A percentile compares a stretch with the other conserved stretches of the same genome.
Conservation (phyloP, 129 eudicot genomes). For the Helianthus annuus region DNA sequence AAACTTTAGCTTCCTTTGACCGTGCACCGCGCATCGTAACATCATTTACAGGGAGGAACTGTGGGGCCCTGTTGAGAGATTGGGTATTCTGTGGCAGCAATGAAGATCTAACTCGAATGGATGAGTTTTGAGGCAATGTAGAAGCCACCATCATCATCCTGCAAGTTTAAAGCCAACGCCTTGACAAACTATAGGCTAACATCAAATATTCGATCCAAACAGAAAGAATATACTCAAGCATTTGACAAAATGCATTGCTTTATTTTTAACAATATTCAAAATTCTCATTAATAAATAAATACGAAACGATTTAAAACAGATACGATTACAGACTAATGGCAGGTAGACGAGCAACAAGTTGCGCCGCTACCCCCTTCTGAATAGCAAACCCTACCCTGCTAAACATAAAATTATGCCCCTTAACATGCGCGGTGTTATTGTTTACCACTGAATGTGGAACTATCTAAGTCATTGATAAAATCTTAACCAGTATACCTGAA, state of each 20-base stretch:
- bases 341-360: too few species aligned
- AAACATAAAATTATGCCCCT: too few species aligned
- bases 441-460: background rate
- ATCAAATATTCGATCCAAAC: background rate
- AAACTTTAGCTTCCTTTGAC: slow-evolving; percentile 26
- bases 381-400: too few species aligned
- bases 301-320: too few species aligned
- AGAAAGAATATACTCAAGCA: background rate
- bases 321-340: too few species aligned
- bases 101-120: slow-evolving; percentile 21
- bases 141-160: slow-evolving; percentile 29
- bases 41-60: slow-evolving; percentile 21
- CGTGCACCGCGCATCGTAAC: slow-evolving; percentile 11
- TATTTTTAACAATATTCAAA: too few species aligned
- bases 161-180: slow-evolving; percentile 3
- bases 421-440: too few species aligned
- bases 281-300: too few species aligned
- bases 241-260: background rate
- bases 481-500: too few species aligned
- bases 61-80: slow-evolving; percentile 18
- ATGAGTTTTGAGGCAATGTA: slow-evolving; percentile 35
- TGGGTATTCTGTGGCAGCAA: slow-evolving; percentile 29
- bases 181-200: background rate
- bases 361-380: too few species aligned
- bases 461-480: too few species aligned